phyloP scores from a whole-genome alignment of 1,139 yeast species.

The Pichia sp. region DNA sequence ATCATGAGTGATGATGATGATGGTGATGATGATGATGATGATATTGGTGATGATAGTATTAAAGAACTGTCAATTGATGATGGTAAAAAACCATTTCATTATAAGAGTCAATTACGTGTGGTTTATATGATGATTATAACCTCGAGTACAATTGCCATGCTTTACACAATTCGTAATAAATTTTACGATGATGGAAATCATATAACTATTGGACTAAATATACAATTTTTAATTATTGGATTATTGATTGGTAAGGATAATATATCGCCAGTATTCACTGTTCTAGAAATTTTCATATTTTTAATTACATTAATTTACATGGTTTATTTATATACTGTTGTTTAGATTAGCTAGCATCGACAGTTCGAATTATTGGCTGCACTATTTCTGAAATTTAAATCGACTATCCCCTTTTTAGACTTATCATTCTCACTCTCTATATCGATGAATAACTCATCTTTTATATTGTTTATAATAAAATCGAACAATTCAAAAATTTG shows the following conservation, averaged over 20 bases:
- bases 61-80: neutral
- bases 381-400: conserved; percentile 16
- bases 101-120: neutral
- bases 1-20: neutral
- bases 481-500: conserved; percentile 41
- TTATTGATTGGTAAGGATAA: conserved; percentile 1
- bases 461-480: conserved; percentile 36
- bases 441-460: conserved; percentile 28
- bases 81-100: neutral
- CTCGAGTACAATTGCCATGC: neutral
- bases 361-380: conserved; percentile 7
- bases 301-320: neutral
- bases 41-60: neutral
- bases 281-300: neutral
- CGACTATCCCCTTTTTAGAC: conserved; percentile 21
- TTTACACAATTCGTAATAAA: neutral
- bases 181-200: neutral
- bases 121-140: neutral
- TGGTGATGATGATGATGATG: neutral
- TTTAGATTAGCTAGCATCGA: conserved; percentile 6
- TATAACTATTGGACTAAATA: neutral
- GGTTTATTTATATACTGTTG: neutral
- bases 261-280: neutral
- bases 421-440: conserved; percentile 16
- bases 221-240: conserved; percentile 6